Conservation (phyloP, 2,329 filamentous ascomycete species). For the Claviceps africana region DNA sequence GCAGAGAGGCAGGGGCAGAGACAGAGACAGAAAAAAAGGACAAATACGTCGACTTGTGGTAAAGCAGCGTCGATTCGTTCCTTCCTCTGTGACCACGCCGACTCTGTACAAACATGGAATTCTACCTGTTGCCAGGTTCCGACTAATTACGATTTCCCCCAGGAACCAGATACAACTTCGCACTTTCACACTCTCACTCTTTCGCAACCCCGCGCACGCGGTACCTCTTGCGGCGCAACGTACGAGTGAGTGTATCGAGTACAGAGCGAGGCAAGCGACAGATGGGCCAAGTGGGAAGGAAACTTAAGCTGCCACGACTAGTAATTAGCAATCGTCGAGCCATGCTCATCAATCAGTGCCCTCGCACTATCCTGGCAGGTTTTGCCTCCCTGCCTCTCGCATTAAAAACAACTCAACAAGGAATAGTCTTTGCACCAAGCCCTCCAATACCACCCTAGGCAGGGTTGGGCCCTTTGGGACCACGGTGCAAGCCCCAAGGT, state of each 20-base stretch:
- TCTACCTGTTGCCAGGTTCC: background rate
- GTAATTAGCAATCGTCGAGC: slow-evolving; percentile 3
- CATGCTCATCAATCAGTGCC: background rate
- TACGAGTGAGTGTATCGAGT: background rate
- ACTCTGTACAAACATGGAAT: background rate
- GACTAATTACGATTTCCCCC: background rate
- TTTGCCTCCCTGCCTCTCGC: slow-evolving; percentile 1
- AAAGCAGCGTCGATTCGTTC: background rate
- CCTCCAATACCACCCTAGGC: slow-evolving; percentile 7
- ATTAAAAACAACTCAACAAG: slow-evolving; percentile 1
- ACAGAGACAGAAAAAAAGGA: too few relatives aligned
- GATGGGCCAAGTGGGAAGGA: background rate
- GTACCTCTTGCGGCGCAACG: slow-evolving; percentile 4
- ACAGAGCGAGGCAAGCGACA: slow-evolving; percentile 1
- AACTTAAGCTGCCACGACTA: slow-evolving; percentile 5
- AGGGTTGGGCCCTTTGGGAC: slow-evolving; percentile 7
- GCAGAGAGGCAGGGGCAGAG: background rate
- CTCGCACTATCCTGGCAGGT: slow-evolving; percentile 1
- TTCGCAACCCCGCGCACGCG: slow-evolving; percentile 1
- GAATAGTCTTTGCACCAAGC: slow-evolving; percentile 6
- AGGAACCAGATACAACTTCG: background rate
- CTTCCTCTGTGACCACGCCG: background rate
- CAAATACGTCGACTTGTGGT: background rate
- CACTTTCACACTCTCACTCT: too few relatives aligned
- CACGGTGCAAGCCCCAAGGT: background rate